These are phyloP conservation scores for Diplotaxis tenuifolia DNA, from an alignment of 345 rosid species.

Conservation along the genomic window DNA sequence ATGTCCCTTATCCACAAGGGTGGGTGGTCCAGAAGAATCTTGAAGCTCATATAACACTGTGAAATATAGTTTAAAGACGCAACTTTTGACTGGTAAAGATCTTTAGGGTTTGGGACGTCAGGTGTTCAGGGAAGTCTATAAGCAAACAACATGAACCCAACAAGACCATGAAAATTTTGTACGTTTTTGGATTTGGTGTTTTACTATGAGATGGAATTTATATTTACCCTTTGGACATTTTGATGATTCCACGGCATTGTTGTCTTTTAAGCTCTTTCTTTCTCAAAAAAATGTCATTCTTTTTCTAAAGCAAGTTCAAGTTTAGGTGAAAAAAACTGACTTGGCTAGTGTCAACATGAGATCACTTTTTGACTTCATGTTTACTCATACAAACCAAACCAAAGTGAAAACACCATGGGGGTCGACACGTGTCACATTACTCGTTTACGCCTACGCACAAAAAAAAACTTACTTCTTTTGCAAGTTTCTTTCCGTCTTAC, in stretches of 20 bases:
- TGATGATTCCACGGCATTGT: background rate
- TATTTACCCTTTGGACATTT: background rate
- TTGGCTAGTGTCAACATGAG: too few relatives aligned
- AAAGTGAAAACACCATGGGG: too few relatives aligned
- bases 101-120: background rate
- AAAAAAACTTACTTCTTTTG: too few relatives aligned
- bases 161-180: background rate
- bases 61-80: conserved; percentile 39
- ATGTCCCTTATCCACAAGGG: conserved; percentile 65
- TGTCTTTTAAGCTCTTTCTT: too few relatives aligned
- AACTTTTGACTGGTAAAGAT: conserved; percentile 32
- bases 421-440: too few relatives aligned
- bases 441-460: too few relatives aligned
- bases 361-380: too few relatives aligned
- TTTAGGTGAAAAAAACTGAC: too few relatives aligned
- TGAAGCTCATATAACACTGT: conserved; percentile 53
- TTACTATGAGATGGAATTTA: background rate
- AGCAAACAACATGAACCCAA: background rate
- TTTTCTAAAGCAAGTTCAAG: too few relatives aligned
- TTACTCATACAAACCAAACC: too few relatives aligned
- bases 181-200: background rate
- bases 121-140: background rate
- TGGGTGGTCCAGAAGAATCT: conserved; percentile 73
- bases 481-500: too few relatives aligned
- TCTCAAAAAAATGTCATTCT: too few relatives aligned